These are phyloP conservation scores for Cercospora sp. DNA, from an alignment of 2,329 filamentous ascomycete species.

Conservation along the genomic window DNA sequence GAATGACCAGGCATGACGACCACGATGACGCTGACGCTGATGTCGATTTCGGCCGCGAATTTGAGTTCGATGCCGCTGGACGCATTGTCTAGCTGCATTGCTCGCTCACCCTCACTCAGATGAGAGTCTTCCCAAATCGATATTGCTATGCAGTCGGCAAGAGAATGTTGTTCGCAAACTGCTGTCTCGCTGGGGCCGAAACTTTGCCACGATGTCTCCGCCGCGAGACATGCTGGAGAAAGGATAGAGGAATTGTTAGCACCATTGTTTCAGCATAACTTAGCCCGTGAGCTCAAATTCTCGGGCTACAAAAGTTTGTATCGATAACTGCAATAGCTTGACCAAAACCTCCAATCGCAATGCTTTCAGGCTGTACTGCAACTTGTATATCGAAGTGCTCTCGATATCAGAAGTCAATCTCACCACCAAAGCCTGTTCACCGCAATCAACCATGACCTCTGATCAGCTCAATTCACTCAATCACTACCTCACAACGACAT, in stretches of 20 bases:
- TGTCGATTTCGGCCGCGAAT: no score
- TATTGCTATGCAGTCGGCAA: background rate
- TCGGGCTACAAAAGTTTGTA: background rate
- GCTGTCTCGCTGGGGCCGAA: background rate
- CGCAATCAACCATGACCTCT: background rate
- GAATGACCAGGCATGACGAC: no score
- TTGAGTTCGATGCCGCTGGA: background rate
- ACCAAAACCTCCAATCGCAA: conserved; percentile 10
- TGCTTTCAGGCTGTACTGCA: background rate
- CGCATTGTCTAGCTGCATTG: background rate
- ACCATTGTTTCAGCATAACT: background rate
- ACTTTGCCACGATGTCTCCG: background rate
- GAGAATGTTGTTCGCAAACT: background rate
- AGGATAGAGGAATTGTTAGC: background rate
- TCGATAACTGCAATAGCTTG: conserved; percentile 9
- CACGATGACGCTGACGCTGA: no score
- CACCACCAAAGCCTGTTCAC: background rate
- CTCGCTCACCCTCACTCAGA: background rate
- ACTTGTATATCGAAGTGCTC: background rate
- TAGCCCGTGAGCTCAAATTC: background rate
- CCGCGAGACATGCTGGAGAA: no score
- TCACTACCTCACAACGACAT: background rate
- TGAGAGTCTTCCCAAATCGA: background rate
- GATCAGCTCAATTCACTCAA: background rate
- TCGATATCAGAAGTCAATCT: background rate